Evolutionary conservation across 2,329 filamentous ascomycete genomes (phyloP), one percentile per base, ranked within the genome.

Genomic region (Aspergillus piperis): DNA sequence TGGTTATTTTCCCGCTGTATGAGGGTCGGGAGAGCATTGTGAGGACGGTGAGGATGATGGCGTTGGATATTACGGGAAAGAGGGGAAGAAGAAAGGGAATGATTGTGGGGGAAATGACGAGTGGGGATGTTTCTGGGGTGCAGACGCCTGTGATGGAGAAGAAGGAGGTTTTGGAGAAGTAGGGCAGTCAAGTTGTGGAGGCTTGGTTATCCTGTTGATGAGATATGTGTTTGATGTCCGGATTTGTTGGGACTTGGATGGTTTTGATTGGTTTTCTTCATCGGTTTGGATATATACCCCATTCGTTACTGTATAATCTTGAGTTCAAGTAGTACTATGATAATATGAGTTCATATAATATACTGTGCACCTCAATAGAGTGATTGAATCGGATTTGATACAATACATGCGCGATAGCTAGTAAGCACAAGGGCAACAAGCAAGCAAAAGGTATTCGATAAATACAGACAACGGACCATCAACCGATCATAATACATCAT

Each of bases 1-100:
- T 96, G 0, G 91, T 91, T 0, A 41, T 96, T 0, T 96, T 89
- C 75, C 93, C 93, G 6, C 78, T 95, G 1, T 95, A 84, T 75
- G 91, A 96, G 72, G 91, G 92, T 0, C 80, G 92, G 1, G 76
- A 82, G 58, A 93, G 89, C 1, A 86, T 91, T 59, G 71, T 73
- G 0, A 79, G 84, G 54, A 91, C 88, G 0, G 75, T 84, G 62
- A 86, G 83, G 71, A 79, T 83, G 27, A 89, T 93, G 64, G 82
- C 76, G 42, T 69, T 82, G 58, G 90, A 92, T 74, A 59, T 90
- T 7, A 83, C 71, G 54, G 79, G 79, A 1, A 75, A 66, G 64
- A 75, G 68, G 61, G 70, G 65, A 83, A 8, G 75, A 80, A 19
- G 71, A 71, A 38, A 32, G 47, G 39, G 19, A 3, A 19, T 50